phyloP scores from a whole-genome alignment of 139 green algal species.

The Yamagishiella unicocca region DNA sequence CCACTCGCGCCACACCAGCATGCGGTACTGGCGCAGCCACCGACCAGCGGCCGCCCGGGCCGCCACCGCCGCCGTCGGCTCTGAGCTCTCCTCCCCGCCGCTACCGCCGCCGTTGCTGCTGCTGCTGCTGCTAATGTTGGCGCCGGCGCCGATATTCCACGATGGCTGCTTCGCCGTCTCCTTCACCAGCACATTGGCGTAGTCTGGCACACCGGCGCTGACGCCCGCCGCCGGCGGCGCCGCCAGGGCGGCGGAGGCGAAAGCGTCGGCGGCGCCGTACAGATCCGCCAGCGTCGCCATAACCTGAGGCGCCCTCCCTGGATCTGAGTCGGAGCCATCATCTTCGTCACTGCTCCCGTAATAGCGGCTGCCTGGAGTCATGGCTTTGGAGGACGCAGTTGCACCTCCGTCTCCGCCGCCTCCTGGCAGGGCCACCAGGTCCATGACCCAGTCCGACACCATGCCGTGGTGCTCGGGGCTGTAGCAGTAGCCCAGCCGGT shows the following conservation, averaged over 20 bases:
- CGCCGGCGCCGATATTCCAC: no score
- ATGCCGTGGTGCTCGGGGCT: conserved; percentile 39
- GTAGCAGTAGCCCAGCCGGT: conserved; percentile 57
- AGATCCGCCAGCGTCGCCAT: conserved; percentile 23
- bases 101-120: neutral
- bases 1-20: conserved; percentile 57
- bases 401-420: neutral
- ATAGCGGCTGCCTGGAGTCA: neutral
- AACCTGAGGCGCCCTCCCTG: neutral
- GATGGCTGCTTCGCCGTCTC: neutral
- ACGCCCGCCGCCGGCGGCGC: conserved; percentile 3
- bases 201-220: conserved; percentile 34
- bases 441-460: conserved; percentile 66
- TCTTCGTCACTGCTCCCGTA: neutral
- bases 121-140: neutral
- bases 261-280: conserved; percentile 16
- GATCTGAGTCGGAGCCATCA: neutral
- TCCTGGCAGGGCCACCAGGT: conserved; percentile 60
- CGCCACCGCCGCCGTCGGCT: neutral
- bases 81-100: neutral
- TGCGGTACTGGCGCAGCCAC: conserved; percentile 40
- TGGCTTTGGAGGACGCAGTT: neutral
- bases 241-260: conserved; percentile 1
- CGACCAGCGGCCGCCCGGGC: neutral
- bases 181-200: conserved; percentile 1